Evolutionary conservation across 257 asterid species (phyloP).

Genomic region (Leptodermis oblonga): DNA sequence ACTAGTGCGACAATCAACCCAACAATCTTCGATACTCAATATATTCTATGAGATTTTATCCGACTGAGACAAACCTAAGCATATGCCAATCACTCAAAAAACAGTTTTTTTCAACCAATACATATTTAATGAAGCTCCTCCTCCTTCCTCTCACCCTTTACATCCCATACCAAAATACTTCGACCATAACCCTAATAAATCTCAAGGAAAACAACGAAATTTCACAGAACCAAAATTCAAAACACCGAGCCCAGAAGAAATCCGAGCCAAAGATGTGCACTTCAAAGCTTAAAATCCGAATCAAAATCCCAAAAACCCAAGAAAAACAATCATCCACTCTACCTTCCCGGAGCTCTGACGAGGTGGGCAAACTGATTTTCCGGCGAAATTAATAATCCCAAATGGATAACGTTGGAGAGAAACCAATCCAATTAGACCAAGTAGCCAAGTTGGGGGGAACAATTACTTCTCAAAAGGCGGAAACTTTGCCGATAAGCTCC

Average conservation of each 20-base stretch:
- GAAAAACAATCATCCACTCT: not conserved
- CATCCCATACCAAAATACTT: not conserved
- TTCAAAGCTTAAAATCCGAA: conserved; percentile 1
- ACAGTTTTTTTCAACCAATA: not conserved
- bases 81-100: not conserved
- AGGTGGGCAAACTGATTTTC: not conserved
- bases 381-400: not conserved
- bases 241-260: not conserved
- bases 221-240: not conserved
- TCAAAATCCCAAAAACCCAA: not conserved
- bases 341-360: not conserved
- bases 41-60: not conserved
- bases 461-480: not conserved
- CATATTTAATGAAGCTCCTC: not conserved
- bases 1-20: conserved; percentile 4
- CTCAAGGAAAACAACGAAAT: not conserved
- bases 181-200: not conserved
- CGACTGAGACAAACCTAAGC: not conserved
- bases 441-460: not conserved
- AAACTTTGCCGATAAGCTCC: conserved; percentile 5
- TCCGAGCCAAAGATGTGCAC: not conserved
- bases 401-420: not conserved
- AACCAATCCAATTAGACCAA: not conserved
- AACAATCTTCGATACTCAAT: not conserved
- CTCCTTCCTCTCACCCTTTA: not conserved